A percentile compares a stretch with the other conserved stretches of the same genome.
Conservation (phyloP, 768 basidiomycete species). For the Cystofilobasidium macerans region DNA sequence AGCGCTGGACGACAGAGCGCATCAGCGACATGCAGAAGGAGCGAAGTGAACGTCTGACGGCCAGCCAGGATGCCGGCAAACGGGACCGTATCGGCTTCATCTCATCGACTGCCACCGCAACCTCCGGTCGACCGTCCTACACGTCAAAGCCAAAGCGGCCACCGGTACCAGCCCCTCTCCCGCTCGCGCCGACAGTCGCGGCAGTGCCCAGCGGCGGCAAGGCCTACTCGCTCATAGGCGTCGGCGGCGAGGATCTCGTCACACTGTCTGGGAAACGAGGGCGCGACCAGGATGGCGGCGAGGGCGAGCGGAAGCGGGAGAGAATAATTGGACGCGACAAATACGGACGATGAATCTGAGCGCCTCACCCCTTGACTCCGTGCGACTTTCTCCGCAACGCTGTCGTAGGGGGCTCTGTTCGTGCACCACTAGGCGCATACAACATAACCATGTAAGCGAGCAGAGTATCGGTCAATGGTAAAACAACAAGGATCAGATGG, state of each 20-base stretch:
- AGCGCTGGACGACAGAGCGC: conserved; percentile 59
- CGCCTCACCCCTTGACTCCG: too few relatives aligned
- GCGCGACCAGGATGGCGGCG: background rate
- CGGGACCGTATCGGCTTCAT: conserved; percentile 57
- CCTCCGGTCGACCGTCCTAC: background rate
- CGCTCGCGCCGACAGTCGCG: background rate
- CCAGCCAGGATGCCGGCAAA: conserved; percentile 48
- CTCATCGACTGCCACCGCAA: conserved; percentile 27
- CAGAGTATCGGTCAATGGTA: too few relatives aligned
- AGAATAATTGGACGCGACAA: background rate
- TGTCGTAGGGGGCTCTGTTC: too few relatives aligned
- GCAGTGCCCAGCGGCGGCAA: background rate
- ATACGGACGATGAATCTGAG: background rate
- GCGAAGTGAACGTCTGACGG: conserved; percentile 52
- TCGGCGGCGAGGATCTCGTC: background rate
- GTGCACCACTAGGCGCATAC: too few relatives aligned
- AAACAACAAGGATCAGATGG: background rate
- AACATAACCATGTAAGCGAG: too few relatives aligned
- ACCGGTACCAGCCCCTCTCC: background rate
- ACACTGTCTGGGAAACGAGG: background rate
- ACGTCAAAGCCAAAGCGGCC: background rate
- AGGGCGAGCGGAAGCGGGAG: background rate
- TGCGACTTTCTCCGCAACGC: too few relatives aligned
- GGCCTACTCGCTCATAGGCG: conserved; percentile 1
- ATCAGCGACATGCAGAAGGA: conserved; percentile 51